Evolutionary conservation across 2,329 filamentous ascomycete genomes (phyloP).

Genomic region (Aspergillus fructus): DNA sequence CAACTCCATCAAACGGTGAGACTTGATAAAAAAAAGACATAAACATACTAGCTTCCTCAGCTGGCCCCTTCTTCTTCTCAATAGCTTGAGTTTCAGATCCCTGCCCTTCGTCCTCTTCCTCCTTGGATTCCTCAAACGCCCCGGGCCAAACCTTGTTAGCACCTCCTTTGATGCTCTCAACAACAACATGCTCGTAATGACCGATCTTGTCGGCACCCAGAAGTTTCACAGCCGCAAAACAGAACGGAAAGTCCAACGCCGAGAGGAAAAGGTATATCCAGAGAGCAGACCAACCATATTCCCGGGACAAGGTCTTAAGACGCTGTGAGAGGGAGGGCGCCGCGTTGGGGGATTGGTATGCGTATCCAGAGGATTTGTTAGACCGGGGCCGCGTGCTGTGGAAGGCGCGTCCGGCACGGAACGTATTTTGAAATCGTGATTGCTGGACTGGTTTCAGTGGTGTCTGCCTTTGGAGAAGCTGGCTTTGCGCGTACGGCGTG

Average conservation of each 20-base stretch:
- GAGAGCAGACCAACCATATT: constrained; percentile 91
- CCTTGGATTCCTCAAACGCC: constrained; percentile 17
- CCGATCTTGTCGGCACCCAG: constrained; percentile 86
- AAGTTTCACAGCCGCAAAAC: constrained; percentile 80
- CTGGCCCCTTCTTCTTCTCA: constrained; percentile 56
- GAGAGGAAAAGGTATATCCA: constrained; percentile 87
- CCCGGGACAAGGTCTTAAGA: constrained; percentile 78
- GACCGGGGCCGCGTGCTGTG: constrained; percentile 12
- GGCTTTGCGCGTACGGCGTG: neutral
- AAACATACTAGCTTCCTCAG: constrained; percentile 66
- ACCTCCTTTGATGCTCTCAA: constrained; percentile 37
- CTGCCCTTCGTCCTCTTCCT: constrained; percentile 56
- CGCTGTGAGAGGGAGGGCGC: constrained; percentile 63
- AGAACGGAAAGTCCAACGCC: constrained; percentile 89
- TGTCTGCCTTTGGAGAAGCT: neutral
- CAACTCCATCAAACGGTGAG: neutral
- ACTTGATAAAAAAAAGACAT: neutral
- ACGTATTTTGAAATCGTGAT: neutral
- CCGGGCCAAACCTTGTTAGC: constrained; percentile 40
- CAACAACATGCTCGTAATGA: constrained; percentile 45
- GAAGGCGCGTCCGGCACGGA: constrained; percentile 28
- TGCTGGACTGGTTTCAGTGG: neutral
- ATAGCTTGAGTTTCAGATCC: constrained; percentile 45
- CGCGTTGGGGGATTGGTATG: constrained; percentile 19
- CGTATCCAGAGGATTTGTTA: constrained; percentile 11